These are phyloP conservation scores for Vicia sativa DNA, from an alignment of 306 rosid genomes.

Conservation along the genomic window DNA sequence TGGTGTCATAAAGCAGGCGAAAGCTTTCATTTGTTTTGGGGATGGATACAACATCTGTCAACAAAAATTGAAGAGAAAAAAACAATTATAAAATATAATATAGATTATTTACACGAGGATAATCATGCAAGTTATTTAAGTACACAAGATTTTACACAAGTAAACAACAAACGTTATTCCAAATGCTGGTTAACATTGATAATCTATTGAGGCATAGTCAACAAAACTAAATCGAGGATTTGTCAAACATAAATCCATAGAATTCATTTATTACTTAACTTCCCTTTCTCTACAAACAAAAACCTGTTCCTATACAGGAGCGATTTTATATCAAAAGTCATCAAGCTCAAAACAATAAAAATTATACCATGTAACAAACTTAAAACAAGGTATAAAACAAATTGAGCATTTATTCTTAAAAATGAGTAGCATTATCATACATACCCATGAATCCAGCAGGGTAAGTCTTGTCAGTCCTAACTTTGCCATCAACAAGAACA, in stretches of 20 bases:
- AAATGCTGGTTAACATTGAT: background rate
- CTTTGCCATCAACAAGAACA: slow-evolving; percentile 11
- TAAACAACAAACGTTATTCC: background rate
- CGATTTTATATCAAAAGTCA: no score
- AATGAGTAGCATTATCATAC: slow-evolving; percentile 2
- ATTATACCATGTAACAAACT: no score
- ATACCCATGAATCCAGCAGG: slow-evolving; percentile 81
- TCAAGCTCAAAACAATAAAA: no score
- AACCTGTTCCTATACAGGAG: no score
- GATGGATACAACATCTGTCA: slow-evolving; percentile 70
- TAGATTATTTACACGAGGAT: no score
- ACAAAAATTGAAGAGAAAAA: background rate
- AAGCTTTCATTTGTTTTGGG: slow-evolving; percentile 74
- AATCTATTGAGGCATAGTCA: no score
- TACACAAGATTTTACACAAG: background rate
- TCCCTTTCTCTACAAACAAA: no score
- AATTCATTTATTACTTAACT: no score
- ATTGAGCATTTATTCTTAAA: background rate
- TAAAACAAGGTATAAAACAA: no score
- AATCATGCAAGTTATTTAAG: background rate
- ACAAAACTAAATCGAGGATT: no score
- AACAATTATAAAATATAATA: no score
- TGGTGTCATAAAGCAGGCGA: slow-evolving; percentile 57
- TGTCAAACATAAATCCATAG: no score
- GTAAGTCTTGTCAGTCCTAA: slow-evolving; percentile 14